Evolutionary conservation across 2,329 filamentous ascomycete species (phyloP), one percentile per base, ranked within the genome.

Genomic region (Aspergillus pseudoglaucus): DNA sequence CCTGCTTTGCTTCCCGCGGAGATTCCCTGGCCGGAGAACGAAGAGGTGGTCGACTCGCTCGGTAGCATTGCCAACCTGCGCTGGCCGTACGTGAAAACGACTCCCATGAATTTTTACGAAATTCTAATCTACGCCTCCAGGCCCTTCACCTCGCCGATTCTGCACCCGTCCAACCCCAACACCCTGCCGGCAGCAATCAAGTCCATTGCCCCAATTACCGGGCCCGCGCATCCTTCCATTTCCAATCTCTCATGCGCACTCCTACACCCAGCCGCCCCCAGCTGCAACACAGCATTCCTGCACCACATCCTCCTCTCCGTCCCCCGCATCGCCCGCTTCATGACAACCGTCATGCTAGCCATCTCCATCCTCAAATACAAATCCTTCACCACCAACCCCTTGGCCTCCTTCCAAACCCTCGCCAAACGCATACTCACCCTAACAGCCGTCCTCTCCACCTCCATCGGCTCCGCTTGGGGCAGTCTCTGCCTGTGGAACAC

Each of bases 401-500:
- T 89, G 20, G 70, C 79, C 0, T 80, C 84, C 2, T 67, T 90
- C 10, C 86, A 86, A 62, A 65, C 65, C 4, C 76, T 96, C 9
- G 75, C 87, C 1, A 78, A 82, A 30, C 77, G 77, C 27, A 84
- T 91, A 17, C 76, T 96, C 25, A 81, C 85, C 52, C 83, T 88
- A 65, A 84, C 85, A 0, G 76, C 88, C 4, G 90, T 95, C 60
- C 73, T 89, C 43, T 90, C 90, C 0, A 87, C 88, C 14, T 79
- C 87, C n/a, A 83, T 95, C 49, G 89, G 88, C 12, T 88, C 88
- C 0, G 82, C 83, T 27, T 98, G 93, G 93, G 90, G 84, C 1
- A 85, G 83, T 48, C 84, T 96, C 57, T 98, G 91, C 72, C 78
- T 96, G 60, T 90, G 96, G 75, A 88, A 95, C 68, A 74, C 79